These are phyloP conservation scores for Botrytis deweyae DNA, from an alignment of 2,329 filamentous ascomycete species.

Conservation along the genomic window DNA sequence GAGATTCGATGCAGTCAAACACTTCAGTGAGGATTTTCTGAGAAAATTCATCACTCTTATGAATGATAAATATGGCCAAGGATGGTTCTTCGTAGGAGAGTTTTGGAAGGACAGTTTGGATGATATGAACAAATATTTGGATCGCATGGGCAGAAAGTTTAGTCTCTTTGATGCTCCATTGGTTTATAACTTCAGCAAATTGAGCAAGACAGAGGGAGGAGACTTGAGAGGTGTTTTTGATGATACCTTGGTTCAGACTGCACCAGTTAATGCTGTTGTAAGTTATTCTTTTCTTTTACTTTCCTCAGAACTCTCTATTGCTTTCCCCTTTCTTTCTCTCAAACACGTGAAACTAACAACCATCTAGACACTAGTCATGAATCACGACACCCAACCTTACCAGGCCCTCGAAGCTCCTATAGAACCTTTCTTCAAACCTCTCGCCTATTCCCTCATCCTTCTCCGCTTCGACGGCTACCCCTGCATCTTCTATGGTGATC, in stretches of 20 bases:
- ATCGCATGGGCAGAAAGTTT: slow-evolving; percentile 57
- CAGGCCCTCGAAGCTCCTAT: slow-evolving; percentile 63
- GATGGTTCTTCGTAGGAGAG: slow-evolving; percentile 67
- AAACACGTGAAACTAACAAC: background rate
- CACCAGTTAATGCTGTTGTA: slow-evolving; percentile 58
- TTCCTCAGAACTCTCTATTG: background rate
- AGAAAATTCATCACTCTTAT: slow-evolving; percentile 61
- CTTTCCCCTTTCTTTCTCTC: too few species aligned
- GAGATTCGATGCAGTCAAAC: slow-evolving; percentile 70
- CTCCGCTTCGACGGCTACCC: slow-evolving; percentile 62
- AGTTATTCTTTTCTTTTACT: slow-evolving; percentile 31
- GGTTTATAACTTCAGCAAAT: slow-evolving; percentile 63
- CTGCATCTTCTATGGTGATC: slow-evolving; percentile 69
- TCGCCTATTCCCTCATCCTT: slow-evolving; percentile 71
- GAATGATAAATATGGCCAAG: slow-evolving; percentile 49
- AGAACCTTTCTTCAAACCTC: slow-evolving; percentile 65
- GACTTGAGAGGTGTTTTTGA: slow-evolving; percentile 67
- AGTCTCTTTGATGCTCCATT: slow-evolving; percentile 67
- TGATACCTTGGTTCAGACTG: slow-evolving; percentile 53
- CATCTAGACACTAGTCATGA: slow-evolving; percentile 63
- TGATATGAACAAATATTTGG: slow-evolving; percentile 57
- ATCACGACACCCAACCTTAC: slow-evolving; percentile 68
- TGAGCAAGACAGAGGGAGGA: slow-evolving; percentile 54
- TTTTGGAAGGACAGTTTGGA: slow-evolving; percentile 63
- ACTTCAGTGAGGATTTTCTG: slow-evolving; percentile 67